A percentile compares a stretch with the other conserved stretches of the same genome.
phyloP scores from a whole-genome alignment of 768 basidiomycete species.

The Macrolepiota albuminosa region DNA sequence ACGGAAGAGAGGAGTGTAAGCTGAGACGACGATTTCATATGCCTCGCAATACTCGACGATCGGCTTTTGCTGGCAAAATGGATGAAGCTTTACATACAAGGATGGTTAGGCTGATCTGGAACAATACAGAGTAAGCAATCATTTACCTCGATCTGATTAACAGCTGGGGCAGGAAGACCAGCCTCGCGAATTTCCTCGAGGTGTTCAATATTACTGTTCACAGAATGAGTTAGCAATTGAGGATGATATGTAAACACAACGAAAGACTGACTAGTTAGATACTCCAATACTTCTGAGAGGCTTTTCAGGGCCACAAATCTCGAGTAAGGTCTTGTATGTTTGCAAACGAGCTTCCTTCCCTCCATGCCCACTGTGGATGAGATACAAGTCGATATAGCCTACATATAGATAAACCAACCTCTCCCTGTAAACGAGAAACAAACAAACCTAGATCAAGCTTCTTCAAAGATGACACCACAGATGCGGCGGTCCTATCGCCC shows the following conservation, averaged over 20 bases:
- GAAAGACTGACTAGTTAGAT: constrained; percentile 69
- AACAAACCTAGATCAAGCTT: constrained; percentile 52
- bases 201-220: constrained; percentile 55
- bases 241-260: background rate
- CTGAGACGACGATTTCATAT: constrained; percentile 58
- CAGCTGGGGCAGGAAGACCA: constrained; percentile 57
- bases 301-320: constrained; percentile 54
- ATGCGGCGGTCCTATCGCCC: constrained; percentile 4
- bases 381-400: constrained; percentile 57
- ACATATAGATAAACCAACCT: background rate
- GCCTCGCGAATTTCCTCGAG: constrained; percentile 66
- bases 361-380: constrained; percentile 69
- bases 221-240: background rate
- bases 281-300: constrained; percentile 63
- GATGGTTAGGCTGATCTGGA: background rate
- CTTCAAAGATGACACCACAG: constrained; percentile 36
- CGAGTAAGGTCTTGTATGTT: constrained; percentile 64
- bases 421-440: background rate
- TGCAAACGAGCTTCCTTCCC: constrained; percentile 58
- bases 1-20: constrained; percentile 72
- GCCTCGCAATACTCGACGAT: constrained; percentile 70
- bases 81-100: constrained; percentile 54
- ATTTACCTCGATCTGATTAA: constrained; percentile 78
- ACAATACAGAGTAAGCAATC: background rate
- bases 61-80: constrained; percentile 73